Conservation (phyloP, 352 stramenopile genomes). For the Pythium diclinum region DNA sequence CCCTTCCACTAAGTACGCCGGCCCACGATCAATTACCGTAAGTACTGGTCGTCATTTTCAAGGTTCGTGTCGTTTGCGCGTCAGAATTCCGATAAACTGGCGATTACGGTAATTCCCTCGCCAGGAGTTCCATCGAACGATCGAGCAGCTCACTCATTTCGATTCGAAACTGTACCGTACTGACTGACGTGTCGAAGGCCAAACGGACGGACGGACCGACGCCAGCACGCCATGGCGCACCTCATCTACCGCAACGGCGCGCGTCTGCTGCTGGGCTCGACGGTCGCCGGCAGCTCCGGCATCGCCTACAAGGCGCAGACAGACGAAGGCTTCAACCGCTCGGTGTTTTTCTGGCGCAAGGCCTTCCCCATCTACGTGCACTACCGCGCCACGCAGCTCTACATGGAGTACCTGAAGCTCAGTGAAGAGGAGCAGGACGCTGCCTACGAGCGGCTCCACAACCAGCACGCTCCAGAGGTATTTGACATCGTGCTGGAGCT, state of each 20-base stretch:
- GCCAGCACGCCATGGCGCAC: slow-evolving; percentile 22
- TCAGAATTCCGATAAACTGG: neutral
- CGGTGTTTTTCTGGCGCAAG: slow-evolving; percentile 85
- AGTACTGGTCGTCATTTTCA: too few species aligned
- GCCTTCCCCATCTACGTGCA: slow-evolving; percentile 86
- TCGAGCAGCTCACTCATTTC: neutral
- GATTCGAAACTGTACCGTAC: slow-evolving; percentile 7
- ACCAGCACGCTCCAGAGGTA: slow-evolving; percentile 67
- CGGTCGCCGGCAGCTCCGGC: slow-evolving; percentile 39
- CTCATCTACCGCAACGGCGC: slow-evolving; percentile 57
- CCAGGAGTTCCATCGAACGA: slow-evolving; percentile 19
- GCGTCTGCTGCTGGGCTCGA: slow-evolving; percentile 54
- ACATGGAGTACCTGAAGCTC: slow-evolving; percentile 56
- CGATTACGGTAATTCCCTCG: neutral
- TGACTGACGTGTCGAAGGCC: neutral
- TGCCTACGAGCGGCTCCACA: slow-evolving; percentile 75
- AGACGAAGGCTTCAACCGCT: slow-evolving; percentile 79
- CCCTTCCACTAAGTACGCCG: neutral
- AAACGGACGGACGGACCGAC: neutral
- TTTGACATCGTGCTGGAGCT: slow-evolving; percentile 83
- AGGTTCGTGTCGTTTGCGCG: neutral
- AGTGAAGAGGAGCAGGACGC: slow-evolving; percentile 51
- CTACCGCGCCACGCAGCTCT: slow-evolving; percentile 73
- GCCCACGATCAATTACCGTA: too few species aligned
- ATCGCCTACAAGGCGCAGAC: slow-evolving; percentile 57